Conservation (phyloP, 345 rosid species). For the Eutrema japonicum region DNA sequence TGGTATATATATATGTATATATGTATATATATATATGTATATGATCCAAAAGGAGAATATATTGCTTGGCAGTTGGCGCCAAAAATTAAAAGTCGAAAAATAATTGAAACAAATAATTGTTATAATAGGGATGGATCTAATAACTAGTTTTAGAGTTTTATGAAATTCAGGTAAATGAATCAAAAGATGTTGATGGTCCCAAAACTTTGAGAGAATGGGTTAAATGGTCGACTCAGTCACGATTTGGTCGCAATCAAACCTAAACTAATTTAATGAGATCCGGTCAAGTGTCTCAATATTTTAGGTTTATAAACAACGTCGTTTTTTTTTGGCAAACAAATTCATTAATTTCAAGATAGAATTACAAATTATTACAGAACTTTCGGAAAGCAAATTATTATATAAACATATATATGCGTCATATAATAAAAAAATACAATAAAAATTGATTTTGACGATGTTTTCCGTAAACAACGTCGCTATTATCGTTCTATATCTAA, state of each 20-base stretch:
- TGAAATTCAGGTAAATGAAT: slow-evolving; percentile 30
- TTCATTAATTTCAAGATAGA: too few species aligned
- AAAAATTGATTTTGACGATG: too few species aligned
- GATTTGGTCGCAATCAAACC: slow-evolving; percentile 39
- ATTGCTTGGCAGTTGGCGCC: slow-evolving; percentile 18
- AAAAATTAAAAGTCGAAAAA: slow-evolving; percentile 13
- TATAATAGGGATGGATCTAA: slow-evolving; percentile 23
- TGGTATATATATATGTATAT: too few species aligned
- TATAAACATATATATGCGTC: too few species aligned
- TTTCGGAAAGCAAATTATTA: too few species aligned
- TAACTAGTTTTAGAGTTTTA: slow-evolving; percentile 14
- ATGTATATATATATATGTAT: too few species aligned
- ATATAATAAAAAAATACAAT: too few species aligned
- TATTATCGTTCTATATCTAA: slow-evolving; percentile 9
- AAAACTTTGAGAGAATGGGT: slow-evolving; percentile 25
- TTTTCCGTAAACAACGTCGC: slow-evolving; percentile 40
- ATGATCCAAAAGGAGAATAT: slow-evolving; percentile 5
- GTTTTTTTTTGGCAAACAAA: too few species aligned
- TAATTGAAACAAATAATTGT: slow-evolving; percentile 30
- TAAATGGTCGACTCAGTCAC: slow-evolving; percentile 26
- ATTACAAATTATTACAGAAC: too few species aligned
- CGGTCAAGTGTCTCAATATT: slow-evolving; percentile 30
- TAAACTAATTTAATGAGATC: slow-evolving; percentile 25
- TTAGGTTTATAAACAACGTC: slow-evolving; percentile 25
- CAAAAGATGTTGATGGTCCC: slow-evolving; percentile 41